A percentile compares a stretch with the other conserved stretches of the same genome.
Conservation (phyloP, 352 stramenopile genomes). For the Elongisporangium undulatum region DNA sequence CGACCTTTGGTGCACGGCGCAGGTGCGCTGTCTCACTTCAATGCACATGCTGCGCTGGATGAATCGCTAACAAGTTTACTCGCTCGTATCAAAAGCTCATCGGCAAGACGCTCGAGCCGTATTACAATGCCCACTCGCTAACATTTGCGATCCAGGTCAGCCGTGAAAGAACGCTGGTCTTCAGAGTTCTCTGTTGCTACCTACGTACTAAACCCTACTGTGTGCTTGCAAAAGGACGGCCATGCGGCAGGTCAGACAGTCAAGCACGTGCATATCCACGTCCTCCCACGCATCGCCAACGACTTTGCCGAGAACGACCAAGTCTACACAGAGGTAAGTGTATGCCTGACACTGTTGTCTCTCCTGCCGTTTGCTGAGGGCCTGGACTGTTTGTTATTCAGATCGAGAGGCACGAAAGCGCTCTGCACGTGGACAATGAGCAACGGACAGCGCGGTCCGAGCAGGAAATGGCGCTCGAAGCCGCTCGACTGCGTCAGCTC, state of each 20-base stretch:
- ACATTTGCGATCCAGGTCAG: slow-evolving; percentile 90
- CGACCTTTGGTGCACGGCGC: slow-evolving; percentile 88
- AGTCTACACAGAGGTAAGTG: slow-evolving; percentile 85
- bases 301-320: slow-evolving; percentile 92
- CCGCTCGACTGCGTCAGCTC: slow-evolving; percentile 25
- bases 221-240: slow-evolving; percentile 60
- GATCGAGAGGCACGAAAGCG: slow-evolving; percentile 60
- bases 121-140: slow-evolving; percentile 73
- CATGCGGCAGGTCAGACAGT: slow-evolving; percentile 87
- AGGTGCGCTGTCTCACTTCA: slow-evolving; percentile 23
- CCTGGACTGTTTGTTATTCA: slow-evolving; percentile 9
- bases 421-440: slow-evolving; percentile 63
- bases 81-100: slow-evolving; percentile 28
- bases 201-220: background rate
- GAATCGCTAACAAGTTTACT: background rate
- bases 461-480: slow-evolving; percentile 83
- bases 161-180: background rate
- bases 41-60: background rate
- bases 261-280: slow-evolving; percentile 92
- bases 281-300: slow-evolving; percentile 68
- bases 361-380: background rate
- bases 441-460: slow-evolving; percentile 64
- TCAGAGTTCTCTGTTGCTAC: background rate
- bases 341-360: background rate
- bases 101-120: slow-evolving; percentile 59